Conservation (phyloP, 371 early-diverging fungal species). For the Umbelopsis sp. region DNA sequence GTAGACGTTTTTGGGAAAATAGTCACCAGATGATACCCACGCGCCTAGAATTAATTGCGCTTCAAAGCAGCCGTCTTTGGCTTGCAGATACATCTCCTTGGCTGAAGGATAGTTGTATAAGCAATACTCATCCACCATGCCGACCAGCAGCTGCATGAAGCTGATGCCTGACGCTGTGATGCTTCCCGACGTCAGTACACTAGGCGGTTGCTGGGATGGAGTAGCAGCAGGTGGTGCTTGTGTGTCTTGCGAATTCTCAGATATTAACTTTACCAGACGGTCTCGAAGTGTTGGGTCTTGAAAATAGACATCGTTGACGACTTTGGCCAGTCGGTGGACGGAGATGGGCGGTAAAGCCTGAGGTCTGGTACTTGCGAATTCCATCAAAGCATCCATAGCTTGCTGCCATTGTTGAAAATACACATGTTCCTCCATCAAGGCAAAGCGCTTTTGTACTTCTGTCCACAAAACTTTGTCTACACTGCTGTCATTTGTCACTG, state of each 20-base stretch:
- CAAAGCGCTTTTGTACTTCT: constrained; percentile 4
- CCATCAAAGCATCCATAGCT: not conserved
- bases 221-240: not conserved
- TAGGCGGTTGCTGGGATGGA: not conserved
- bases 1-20: constrained; percentile 16
- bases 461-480: constrained; percentile 1
- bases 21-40: constrained; percentile 19
- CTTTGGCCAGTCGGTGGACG: not conserved
- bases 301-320: not conserved
- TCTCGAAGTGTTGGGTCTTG: not conserved
- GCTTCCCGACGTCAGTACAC: constrained; percentile 8
- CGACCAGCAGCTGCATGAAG: not conserved
- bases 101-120: constrained; percentile 1
- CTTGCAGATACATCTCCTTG: constrained; percentile 1
- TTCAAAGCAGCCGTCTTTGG: constrained; percentile 5
- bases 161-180: constrained; percentile 1
- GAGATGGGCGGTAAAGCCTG: constrained; percentile 6
- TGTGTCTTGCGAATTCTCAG: not conserved
- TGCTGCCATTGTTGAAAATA: constrained; percentile 14
- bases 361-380: not conserved
- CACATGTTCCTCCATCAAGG: constrained; percentile 1
- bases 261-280: not conserved
- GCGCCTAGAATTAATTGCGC: constrained; percentile 5
- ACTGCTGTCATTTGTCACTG: constrained; percentile 2
- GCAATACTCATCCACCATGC: not conserved